These are phyloP conservation scores for Stipa capillata DNA, from an alignment of 176 grass and related monocot genomes.

Conservation along the genomic window DNA sequence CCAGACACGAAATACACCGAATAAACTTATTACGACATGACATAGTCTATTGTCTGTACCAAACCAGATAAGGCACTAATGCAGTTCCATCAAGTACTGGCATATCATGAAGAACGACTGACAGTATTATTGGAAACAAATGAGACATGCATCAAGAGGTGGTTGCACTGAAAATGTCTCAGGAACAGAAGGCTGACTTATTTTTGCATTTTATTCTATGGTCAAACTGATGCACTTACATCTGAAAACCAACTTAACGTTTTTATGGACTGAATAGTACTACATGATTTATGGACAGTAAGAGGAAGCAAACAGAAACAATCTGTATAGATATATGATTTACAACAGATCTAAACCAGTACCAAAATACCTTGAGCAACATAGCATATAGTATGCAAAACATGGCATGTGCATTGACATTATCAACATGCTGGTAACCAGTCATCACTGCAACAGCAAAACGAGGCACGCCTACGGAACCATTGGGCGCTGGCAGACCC, in stretches of 20 bases:
- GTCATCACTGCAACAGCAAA: neutral
- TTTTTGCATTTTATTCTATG: constrained; percentile 28
- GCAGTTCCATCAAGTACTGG: neutral
- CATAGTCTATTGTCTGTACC: neutral
- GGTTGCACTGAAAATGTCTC: neutral
- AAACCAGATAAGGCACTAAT: neutral
- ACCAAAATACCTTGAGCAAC: constrained; percentile 18
- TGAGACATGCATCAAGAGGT: neutral
- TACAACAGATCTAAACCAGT: constrained; percentile 10
- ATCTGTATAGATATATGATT: constrained; percentile 28
- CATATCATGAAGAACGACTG: neutral
- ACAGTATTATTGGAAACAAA: neutral
- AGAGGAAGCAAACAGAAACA: constrained; percentile 20
- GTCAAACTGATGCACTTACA: constrained; percentile 3
- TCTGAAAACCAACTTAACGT: constrained; percentile 1
- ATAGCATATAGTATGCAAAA: neutral
- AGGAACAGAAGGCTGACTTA: neutral
- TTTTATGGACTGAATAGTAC: neutral
- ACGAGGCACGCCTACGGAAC: neutral
- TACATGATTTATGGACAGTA: constrained; percentile 33
- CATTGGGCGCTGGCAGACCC: neutral
- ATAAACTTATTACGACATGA: neutral
- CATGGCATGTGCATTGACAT: constrained; percentile 3
- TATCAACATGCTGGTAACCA: neutral
- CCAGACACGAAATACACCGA: neutral